Evolutionary conservation across 768 basidiomycete genomes (phyloP), one percentile per base, ranked within the genome.

Genomic region (Naganishia randhawae): DNA sequence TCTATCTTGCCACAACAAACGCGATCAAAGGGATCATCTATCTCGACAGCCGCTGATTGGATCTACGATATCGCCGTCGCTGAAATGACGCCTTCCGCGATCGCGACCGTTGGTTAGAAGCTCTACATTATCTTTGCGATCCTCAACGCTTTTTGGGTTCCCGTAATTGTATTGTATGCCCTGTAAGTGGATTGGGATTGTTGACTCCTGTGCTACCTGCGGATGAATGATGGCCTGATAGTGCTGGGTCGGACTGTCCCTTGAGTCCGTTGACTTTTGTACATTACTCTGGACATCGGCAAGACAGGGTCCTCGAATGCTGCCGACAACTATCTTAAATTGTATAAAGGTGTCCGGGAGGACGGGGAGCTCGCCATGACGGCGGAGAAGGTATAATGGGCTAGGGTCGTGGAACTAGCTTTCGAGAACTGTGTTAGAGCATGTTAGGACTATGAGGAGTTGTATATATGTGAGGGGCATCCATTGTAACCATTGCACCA

Each of bases 71-170:
- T 54, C 42, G 63, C 51, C 14, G 62, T 69, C 32, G 69, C 66
- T n/a, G 51, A 69, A 45, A 69, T 69, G 45, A 69, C 69, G 8
- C 69, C 69, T 8, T 41, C 42, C 31, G 63, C 69, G 16, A 17
- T 69, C 5, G 48, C 32, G 27, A 57, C 39, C 54, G 61, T 66
- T n/a, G 41, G 53, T 3, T 69, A 66, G 45, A 69, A 69, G 48
- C 66, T 54, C 33, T 69, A 69, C 37, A 69, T 69, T 51, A 69
- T 69, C 55, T 69, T 69, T 45, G 69, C 69, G n/a, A 51, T 69
- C 16, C 64, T 69, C 22, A 69, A 69, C n/a, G 69, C 69, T 11
- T 17, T 54, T 33, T 69, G 64, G 63, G 69, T 69, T 9, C 69
- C 69, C 3, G 55, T 65, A 33, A 65, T 69, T 69, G 62, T 45